Conservation (phyloP, 371 early-diverging fungal species). For the Mucor velutinosus region DNA sequence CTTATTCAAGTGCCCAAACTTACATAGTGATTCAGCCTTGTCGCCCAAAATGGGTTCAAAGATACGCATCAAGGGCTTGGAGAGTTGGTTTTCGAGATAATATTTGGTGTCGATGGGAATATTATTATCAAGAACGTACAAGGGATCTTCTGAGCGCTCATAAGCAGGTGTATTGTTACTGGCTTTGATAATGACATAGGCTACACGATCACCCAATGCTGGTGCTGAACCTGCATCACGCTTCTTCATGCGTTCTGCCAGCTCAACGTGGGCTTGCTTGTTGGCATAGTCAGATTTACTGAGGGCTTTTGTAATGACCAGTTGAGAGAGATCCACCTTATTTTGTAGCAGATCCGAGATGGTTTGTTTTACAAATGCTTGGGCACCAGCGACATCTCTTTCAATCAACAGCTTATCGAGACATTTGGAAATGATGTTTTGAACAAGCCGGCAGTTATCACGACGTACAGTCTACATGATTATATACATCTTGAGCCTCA, state of each 20-base stretch:
- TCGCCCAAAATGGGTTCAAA: slow-evolving; percentile 99
- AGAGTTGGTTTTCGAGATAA: slow-evolving; percentile 98
- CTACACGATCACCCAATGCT: slow-evolving; percentile 98
- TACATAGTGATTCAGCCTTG: slow-evolving; percentile 81
- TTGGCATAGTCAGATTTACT: slow-evolving; percentile 96
- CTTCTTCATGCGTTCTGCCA: slow-evolving; percentile 97
- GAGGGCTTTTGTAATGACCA: slow-evolving; percentile 98
- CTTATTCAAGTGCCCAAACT: slow-evolving; percentile 14
- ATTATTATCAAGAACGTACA: slow-evolving; percentile 98
- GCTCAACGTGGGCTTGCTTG: slow-evolving; percentile 97
- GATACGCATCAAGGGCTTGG: slow-evolving; percentile 96
- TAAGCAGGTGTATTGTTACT: slow-evolving; percentile 92
- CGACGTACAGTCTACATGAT: slow-evolving; percentile 96
- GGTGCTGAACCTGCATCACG: slow-evolving; percentile 98
- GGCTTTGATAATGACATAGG: slow-evolving; percentile 97
- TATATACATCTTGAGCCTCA: too few species aligned
- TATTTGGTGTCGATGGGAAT: slow-evolving; percentile 99
- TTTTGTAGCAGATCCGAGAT: slow-evolving; percentile 96
- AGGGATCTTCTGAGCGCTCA: slow-evolving; percentile 99
- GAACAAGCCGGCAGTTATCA: slow-evolving; percentile 97
- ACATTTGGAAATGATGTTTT: slow-evolving; percentile 93
- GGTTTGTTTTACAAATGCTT: slow-evolving; percentile 85
- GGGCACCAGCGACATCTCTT: slow-evolving; percentile 90
- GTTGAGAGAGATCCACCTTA: slow-evolving; percentile 95
- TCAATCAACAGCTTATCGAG: slow-evolving; percentile 93